These are phyloP conservation scores for Trichoderma breve DNA, from an alignment of 2,329 filamentous ascomycete species.

Conservation along the genomic window DNA sequence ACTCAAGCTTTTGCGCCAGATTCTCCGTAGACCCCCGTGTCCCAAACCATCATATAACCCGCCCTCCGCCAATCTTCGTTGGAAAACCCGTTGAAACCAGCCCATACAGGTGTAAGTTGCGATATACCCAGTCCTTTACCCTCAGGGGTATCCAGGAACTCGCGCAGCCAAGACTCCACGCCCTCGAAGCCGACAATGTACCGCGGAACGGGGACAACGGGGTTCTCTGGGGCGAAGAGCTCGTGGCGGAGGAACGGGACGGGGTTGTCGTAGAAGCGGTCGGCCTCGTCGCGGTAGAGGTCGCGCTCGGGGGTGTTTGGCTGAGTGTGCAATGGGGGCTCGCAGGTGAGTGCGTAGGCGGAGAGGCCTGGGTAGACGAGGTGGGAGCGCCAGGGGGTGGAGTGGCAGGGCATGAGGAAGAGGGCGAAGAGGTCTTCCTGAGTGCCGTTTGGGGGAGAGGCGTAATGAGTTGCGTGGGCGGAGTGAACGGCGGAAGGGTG, in stretches of 20 bases:
- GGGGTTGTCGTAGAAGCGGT: slow-evolving; percentile 77
- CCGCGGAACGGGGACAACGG: slow-evolving; percentile 42
- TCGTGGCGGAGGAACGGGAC: slow-evolving; percentile 53
- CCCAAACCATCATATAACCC: slow-evolving; percentile 61
- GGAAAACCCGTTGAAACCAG: slow-evolving; percentile 59
- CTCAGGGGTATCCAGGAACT: slow-evolving; percentile 44
- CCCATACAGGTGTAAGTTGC: slow-evolving; percentile 52
- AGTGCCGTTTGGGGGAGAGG: slow-evolving; percentile 28
- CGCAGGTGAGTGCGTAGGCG: slow-evolving; percentile 85
- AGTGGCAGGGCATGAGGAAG: slow-evolving; percentile 95
- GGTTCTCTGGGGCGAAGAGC: slow-evolving; percentile 41
- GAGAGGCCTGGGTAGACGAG: slow-evolving; percentile 71
- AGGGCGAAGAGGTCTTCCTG: slow-evolving; percentile 60
- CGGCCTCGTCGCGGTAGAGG: slow-evolving; percentile 82
- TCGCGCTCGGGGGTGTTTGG: slow-evolving; percentile 60
- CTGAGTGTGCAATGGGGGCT: slow-evolving; percentile 71
- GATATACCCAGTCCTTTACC: slow-evolving; percentile 39
- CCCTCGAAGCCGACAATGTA: slow-evolving; percentile 63
- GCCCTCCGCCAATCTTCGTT: slow-evolving; percentile 59
- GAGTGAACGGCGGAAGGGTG: slow-evolving; percentile 39
- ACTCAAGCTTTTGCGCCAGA: slow-evolving; percentile 8
- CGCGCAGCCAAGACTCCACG: slow-evolving; percentile 47
- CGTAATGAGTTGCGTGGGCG: slow-evolving; percentile 23
- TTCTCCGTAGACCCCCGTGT: slow-evolving; percentile 41
- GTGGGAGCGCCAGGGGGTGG: slow-evolving; percentile 90